Evolutionary conservation across 2,329 filamentous ascomycete genomes (phyloP).

Genomic region (Sporothrix phasma): DNA sequence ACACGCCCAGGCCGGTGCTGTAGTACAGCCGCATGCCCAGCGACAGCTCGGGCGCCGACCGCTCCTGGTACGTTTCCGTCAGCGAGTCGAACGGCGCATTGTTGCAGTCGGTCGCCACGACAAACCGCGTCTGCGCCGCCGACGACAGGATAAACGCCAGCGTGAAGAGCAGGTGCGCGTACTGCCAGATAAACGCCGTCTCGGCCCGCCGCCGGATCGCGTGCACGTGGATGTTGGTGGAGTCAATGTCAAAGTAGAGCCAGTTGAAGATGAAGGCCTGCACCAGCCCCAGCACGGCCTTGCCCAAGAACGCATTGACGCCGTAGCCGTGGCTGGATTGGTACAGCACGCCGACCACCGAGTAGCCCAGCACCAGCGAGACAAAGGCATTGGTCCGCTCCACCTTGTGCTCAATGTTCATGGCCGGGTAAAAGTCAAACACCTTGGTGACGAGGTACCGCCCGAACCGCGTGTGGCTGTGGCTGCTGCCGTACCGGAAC

Average conservation of each 20-base stretch:
- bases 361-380: constrained; percentile 54
- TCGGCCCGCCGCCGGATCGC: constrained; percentile 42
- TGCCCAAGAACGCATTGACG: constrained; percentile 51
- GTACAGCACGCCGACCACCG: constrained; percentile 51
- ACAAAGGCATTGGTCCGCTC: constrained; percentile 57
- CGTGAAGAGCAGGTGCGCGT: constrained; percentile 51
- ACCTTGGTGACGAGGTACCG: constrained; percentile 24
- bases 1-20: constrained; percentile 49
- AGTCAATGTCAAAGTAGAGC: constrained; percentile 56
- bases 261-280: constrained; percentile 52
- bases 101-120: constrained; percentile 45
- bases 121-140: constrained; percentile 47
- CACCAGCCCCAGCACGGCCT: constrained; percentile 47
- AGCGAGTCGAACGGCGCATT: constrained; percentile 39
- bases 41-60: constrained; percentile 41
- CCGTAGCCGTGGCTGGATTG: constrained; percentile 43
- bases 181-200: constrained; percentile 41
- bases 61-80: constrained; percentile 38
- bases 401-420: constrained; percentile 57
- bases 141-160: constrained; percentile 53
- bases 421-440: constrained; percentile 51
- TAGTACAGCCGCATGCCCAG: constrained; percentile 52
- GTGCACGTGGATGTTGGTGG: constrained; percentile 45
- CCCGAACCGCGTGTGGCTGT: constrained; percentile 20
- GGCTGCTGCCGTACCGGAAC: constrained; percentile 24